phyloP scores from a whole-genome alignment of 2,329 filamentous ascomycete species.

The Zelopaecilomyces penicillatus region DNA sequence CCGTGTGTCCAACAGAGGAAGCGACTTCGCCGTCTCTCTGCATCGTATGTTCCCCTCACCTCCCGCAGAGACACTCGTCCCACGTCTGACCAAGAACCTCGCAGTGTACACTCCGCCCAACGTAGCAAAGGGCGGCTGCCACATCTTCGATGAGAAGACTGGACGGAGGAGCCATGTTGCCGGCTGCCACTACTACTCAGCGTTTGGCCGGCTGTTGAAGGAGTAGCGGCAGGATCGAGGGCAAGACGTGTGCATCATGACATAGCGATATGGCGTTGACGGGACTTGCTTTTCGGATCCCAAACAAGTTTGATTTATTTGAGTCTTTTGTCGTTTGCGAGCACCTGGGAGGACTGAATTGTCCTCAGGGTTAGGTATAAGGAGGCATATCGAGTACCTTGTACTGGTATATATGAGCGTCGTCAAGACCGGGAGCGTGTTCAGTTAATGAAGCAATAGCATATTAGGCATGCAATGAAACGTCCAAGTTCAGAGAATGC shows the following conservation, averaged over 20 bases:
- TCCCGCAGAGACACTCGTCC: conserved; percentile 21
- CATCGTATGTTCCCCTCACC: conserved; percentile 48
- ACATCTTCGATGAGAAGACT: conserved; percentile 70
- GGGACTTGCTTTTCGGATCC: background rate
- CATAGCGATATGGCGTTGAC: conserved; percentile 3
- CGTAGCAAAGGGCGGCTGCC: conserved; percentile 72
- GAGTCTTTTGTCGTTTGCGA: too few species aligned
- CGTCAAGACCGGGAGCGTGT: background rate
- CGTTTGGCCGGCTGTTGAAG: conserved; percentile 43
- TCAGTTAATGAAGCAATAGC: conserved; percentile 8
- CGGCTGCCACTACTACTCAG: conserved; percentile 65
- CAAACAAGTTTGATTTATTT: too few species aligned
- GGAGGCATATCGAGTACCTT: background rate
- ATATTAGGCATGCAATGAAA: conserved; percentile 14
- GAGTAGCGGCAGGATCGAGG: conserved; percentile 16
- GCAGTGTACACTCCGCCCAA: conserved; percentile 81
- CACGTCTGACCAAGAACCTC: conserved; percentile 20
- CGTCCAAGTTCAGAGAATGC: conserved; percentile 8
- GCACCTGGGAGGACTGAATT: too few species aligned
- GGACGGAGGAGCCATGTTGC: conserved; percentile 64
- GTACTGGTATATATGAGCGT: conserved; percentile 1
- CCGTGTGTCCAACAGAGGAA: conserved; percentile 67
- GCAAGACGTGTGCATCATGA: background rate
- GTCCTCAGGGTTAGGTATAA: too few species aligned
- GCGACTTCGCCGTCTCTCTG: conserved; percentile 72